Evolutionary conservation across 108 stramenopile genomes (phyloP), one percentile per base, ranked within the genome.

Genomic region (Thalassiosira profunda): DNA sequence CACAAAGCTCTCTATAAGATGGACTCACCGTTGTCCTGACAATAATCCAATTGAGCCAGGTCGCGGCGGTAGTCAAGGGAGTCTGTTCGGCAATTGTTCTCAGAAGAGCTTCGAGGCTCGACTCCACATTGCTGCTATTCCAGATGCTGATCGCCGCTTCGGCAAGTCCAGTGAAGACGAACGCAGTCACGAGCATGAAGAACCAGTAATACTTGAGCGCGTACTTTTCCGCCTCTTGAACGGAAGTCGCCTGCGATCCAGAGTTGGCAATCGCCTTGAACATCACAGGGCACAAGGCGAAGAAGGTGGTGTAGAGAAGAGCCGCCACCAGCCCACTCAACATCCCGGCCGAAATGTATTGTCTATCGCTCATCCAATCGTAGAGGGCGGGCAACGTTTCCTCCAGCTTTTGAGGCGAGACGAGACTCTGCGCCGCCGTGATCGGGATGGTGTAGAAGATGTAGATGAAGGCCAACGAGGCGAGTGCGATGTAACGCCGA

Each of bases 21-120:
- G n/a, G 25, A 14, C 83, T 73, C 11, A 87, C 58, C 23, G 74
- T 83, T 11, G 81, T 63, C 52, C 91, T 64, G 17, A 91, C 62
- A 44, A 93, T 88, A n/a, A 93, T 90, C 94, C 94, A 96, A 74
- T 96, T 96, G 17, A 93, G 60, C 94, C 94, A 96, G 11, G 77
- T 80, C 3, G 88, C 88, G 38, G 87, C 80, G 12, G 63, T 72
- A 10, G 48, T 58, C 5, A 86, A 67, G 17, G 94, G 94, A 30
- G 92, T 85, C n/a, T 67, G 52, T 24, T 42, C 38, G 4, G 94
- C 91, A 36, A 91, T 84, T 5, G 66, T 54, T 31, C 46, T 62
- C 11, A 91, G 21, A 14, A 91, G 64, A 2, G 30, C 46, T 56
- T 58, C 63, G 43, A 71, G 77, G 33, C 55, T 85, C 54, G 55